A percentile compares a stretch with the other conserved stretches of the same genome.
Evolutionary conservation across 2,329 filamentous ascomycete genomes (phyloP).

Genomic region (Penicillium vulpinum): DNA sequence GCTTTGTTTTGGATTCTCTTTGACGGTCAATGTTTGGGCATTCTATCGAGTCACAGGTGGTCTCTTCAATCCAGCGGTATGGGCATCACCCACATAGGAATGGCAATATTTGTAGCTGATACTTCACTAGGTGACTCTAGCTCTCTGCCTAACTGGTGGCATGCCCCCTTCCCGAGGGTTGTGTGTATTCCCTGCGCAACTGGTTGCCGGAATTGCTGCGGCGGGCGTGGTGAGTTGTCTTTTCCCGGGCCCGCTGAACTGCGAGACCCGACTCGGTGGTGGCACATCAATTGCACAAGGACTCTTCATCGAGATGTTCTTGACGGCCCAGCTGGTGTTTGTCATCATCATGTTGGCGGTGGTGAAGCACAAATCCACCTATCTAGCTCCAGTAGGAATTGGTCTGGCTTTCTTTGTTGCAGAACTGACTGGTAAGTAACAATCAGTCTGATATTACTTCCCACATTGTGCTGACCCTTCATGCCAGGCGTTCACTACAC

Average conservation of each 20-base stretch:
- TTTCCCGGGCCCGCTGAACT: slow-evolving; percentile 58
- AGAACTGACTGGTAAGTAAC: slow-evolving; percentile 48
- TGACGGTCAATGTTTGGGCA: slow-evolving; percentile 56
- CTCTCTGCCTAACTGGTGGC: slow-evolving; percentile 59
- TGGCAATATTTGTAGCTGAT: background rate
- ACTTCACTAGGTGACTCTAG: slow-evolving; percentile 54
- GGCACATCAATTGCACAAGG: slow-evolving; percentile 58
- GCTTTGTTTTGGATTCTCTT: slow-evolving; percentile 48
- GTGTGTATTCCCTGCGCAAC: slow-evolving; percentile 57
- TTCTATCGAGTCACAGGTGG: slow-evolving; percentile 56
- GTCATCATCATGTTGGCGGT: slow-evolving; percentile 69
- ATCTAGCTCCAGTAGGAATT: slow-evolving; percentile 69
- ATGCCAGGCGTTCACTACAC: slow-evolving; percentile 48
- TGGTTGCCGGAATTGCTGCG: slow-evolving; percentile 60
- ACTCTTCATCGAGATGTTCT: slow-evolving; percentile 67
- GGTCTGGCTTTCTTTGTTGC: slow-evolving; percentile 68
- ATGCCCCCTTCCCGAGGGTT: slow-evolving; percentile 55
- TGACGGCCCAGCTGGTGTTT: slow-evolving; percentile 64
- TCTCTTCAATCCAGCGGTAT: slow-evolving; percentile 53
- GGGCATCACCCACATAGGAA: slow-evolving; percentile 2
- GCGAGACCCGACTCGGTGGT: slow-evolving; percentile 57
- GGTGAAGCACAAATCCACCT: slow-evolving; percentile 73
- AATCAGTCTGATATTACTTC: no score
- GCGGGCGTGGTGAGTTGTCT: slow-evolving; percentile 59
- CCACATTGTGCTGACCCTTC: background rate